Evolutionary conservation across 768 basidiomycete species (phyloP), one percentile per base, ranked within the genome.

Genomic region (Amylocystis lapponica): DNA sequence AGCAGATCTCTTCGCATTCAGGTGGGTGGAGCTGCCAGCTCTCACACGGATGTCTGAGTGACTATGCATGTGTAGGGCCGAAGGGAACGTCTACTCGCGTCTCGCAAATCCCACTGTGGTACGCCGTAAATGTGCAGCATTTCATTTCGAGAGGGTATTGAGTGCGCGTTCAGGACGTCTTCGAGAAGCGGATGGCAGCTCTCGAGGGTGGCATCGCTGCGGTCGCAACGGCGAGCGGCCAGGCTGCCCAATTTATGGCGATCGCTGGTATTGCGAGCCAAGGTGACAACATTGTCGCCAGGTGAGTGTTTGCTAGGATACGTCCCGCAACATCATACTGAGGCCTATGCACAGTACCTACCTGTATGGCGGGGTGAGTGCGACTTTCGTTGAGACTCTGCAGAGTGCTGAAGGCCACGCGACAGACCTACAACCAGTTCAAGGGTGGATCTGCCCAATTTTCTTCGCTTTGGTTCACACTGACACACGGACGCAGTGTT

Each of bases 181-280:
- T 91, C 50, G 88, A 90, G 60, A 73, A 81, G 43, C 78, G 87
- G 6, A 80, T 89, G 21, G 81, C 84, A 4, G 83, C 83, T 0
- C 70, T 90, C n/a, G 88, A 91, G 60, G 83, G 85, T 10, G 88
- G 88, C 20, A 69, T 67, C 2, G 86, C 84, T 1, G 87, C 87
- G 5, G 72, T 90, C 3, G 86, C 86, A 3, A 71, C 80, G 0
- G 66, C 84, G 3, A 83, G 81, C 41, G 88, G 87, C 0, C 86
- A 87, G 57, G 68, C 83, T 6, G 88, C 86, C 0, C 86, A 89
- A 53, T 84, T 88, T 62, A 66, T 87, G 60, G 71, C 86, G 2
- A 76, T 88, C 47, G 60, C 74, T 1, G 71, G 78, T 22, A 59
- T 86, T 31, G 78, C 81, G 2, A 63, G 70, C 2, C 58, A 71